A percentile compares a stretch with the other conserved stretches of the same genome.
These are phyloP conservation scores for Delphinella strobiligena DNA, from an alignment of 2,329 filamentous ascomycete species.

Conservation along the genomic window DNA sequence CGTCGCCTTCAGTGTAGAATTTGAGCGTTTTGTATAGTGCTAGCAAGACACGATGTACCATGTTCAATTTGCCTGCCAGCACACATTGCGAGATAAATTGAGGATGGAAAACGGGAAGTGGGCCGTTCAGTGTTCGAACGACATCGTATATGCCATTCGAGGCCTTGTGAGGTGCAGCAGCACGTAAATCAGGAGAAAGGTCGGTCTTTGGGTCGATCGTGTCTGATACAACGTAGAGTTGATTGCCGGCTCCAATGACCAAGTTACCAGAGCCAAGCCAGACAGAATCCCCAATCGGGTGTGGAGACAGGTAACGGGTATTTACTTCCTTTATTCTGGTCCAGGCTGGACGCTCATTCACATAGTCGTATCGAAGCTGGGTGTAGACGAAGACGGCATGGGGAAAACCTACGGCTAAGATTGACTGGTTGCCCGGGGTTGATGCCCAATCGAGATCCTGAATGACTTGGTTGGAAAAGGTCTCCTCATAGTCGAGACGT, in stretches of 20 bases:
- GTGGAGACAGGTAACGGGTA: conserved; percentile 60
- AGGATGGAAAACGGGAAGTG: conserved; percentile 82
- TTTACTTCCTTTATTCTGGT: conserved; percentile 70
- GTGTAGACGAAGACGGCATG: conserved; percentile 70
- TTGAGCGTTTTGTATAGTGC: conserved; percentile 66
- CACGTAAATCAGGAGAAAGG: conserved; percentile 43
- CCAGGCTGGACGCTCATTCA: conserved; percentile 84
- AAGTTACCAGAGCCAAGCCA: conserved; percentile 81
- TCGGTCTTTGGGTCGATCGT: conserved; percentile 54
- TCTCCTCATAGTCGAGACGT: conserved; percentile 68
- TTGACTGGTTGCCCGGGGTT: conserved; percentile 77
- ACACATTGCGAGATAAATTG: conserved; percentile 83
- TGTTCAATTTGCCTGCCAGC: conserved; percentile 58
- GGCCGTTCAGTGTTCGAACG: conserved; percentile 71
- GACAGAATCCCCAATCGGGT: conserved; percentile 84
- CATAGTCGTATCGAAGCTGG: conserved; percentile 83
- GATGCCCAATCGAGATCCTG: conserved; percentile 90
- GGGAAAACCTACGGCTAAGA: conserved; percentile 86
- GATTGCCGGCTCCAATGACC: conserved; percentile 80
- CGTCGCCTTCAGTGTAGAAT: conserved; percentile 70
- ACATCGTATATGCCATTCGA: conserved; percentile 66
- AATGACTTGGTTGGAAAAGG: conserved; percentile 48
- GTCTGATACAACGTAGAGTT: conserved; percentile 75
- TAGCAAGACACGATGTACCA: conserved; percentile 63
- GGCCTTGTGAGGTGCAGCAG: conserved; percentile 35